A percentile compares a stretch with the other conserved stretches of the same genome.
phyloP scores from a whole-genome alignment of 2,329 filamentous ascomycete species.

The Aureobasidium sp. region DNA sequence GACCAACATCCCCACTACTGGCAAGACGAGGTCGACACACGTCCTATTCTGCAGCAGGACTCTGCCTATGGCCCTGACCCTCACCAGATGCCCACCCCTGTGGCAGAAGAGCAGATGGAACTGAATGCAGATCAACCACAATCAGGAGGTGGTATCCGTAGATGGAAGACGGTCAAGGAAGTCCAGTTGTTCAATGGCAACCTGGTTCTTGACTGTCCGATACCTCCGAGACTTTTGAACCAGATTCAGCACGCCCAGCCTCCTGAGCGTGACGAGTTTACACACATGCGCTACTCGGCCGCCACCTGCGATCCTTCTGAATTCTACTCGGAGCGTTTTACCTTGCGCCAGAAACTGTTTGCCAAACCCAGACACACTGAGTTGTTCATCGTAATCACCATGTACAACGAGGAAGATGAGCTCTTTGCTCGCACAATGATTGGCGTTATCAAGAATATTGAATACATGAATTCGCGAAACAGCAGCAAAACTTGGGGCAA shows the following conservation, averaged over 20 bases:
- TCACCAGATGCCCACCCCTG: conserved; percentile 30
- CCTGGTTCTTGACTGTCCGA: conserved; percentile 90
- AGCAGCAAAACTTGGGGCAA: conserved; percentile 98
- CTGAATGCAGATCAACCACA: conserved; percentile 38
- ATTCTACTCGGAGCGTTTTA: conserved; percentile 85
- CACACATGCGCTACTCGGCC: conserved; percentile 87
- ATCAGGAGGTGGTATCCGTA: conserved; percentile 58
- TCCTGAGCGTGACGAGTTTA: conserved; percentile 80
- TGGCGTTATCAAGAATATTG: conserved; percentile 97
- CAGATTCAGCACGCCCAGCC: conserved; percentile 76
- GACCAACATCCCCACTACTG: conserved; percentile 42
- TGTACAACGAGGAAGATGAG: conserved; percentile 99
- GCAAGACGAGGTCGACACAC: conserved; percentile 59
- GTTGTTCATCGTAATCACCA: conserved; percentile 91
- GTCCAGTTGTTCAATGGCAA: conserved; percentile 97
- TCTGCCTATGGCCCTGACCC: conserved; percentile 56
- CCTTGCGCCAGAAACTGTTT: conserved; percentile 82
- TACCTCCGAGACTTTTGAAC: conserved; percentile 79
- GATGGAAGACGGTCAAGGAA: conserved; percentile 98
- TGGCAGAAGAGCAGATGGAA: conserved; percentile 35
- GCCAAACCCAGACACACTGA: conserved; percentile 89
- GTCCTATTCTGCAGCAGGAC: conserved; percentile 67
- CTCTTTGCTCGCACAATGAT: conserved; percentile 92
- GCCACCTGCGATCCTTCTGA: conserved; percentile 88
- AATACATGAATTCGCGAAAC: conserved; percentile 91